phyloP scores from a whole-genome alignment of 768 basidiomycete genomes.

The Naganishia kalamii region DNA sequence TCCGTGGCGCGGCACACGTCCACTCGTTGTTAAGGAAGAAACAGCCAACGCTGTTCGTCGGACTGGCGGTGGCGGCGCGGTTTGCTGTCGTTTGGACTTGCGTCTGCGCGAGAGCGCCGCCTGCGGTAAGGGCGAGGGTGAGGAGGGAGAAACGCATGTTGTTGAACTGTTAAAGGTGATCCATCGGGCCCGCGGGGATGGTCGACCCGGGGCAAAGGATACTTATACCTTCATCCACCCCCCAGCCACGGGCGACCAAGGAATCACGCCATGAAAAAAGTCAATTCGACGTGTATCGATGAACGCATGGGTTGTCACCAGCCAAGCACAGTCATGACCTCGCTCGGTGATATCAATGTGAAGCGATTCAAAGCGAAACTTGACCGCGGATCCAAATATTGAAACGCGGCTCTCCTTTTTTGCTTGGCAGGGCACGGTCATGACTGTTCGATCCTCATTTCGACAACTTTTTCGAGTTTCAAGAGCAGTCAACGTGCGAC shows the following conservation, averaged over 20 bases:
- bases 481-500: neutral
- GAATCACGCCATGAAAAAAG: neutral
- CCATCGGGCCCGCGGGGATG: too few relatives aligned
- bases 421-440: neutral
- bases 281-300: neutral
- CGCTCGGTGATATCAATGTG: neutral
- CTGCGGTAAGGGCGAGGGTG: neutral
- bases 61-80: neutral
- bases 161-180: neutral
- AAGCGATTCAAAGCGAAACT: too few relatives aligned
- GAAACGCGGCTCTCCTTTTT: neutral
- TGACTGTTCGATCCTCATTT: neutral
- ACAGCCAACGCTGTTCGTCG: neutral
- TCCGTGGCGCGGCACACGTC: conserved; percentile 7
- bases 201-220: neutral
- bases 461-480: neutral
- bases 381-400: neutral
- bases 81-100: neutral
- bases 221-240: neutral
- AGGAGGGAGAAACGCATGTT: neutral
- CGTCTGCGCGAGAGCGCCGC: neutral
- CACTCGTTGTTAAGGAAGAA: neutral
- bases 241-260: neutral
- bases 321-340: conserved; percentile 13
- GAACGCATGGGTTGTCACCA: neutral